Evolutionary conservation across 352 stramenopile species (phyloP).

Genomic region (Pythium grandisporangium): DNA sequence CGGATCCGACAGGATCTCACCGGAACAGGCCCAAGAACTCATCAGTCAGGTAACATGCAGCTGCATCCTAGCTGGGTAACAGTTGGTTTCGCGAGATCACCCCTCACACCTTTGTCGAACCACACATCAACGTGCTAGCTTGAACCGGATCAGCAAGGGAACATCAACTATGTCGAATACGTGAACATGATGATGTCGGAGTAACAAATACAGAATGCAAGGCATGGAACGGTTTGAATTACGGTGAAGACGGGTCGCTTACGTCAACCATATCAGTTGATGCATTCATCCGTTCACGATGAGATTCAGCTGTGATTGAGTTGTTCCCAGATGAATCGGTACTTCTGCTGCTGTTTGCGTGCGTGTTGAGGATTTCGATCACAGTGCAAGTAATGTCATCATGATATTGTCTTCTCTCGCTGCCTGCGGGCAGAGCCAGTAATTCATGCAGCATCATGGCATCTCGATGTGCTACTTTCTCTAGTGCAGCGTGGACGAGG

Average conservation of each 20-base stretch:
- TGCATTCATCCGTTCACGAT: too few relatives aligned
- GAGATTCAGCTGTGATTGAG: too few relatives aligned
- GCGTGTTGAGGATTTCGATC: conserved; percentile 57
- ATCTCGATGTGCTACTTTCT: conserved; percentile 63
- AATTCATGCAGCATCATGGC: conserved; percentile 64
- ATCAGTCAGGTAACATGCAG: conserved; percentile 62
- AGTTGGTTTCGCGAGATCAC: not conserved
- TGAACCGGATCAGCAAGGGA: conserved; percentile 85
- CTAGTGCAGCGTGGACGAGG: conserved; percentile 57
- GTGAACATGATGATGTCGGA: conserved; percentile 95
- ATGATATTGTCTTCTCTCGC: conserved; percentile 44
- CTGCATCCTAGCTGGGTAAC: not conserved
- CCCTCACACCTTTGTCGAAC: too few relatives aligned
- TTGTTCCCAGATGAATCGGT: too few relatives aligned
- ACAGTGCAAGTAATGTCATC: conserved; percentile 81
- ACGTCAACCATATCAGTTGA: too few relatives aligned
- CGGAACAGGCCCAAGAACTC: conserved; percentile 88
- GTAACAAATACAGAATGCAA: conserved; percentile 22
- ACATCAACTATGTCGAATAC: conserved; percentile 93
- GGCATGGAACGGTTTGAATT: too few relatives aligned
- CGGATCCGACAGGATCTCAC: conserved; percentile 83
- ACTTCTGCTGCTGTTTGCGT: too few relatives aligned
- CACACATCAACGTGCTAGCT: too few relatives aligned
- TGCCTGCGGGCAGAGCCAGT: conserved; percentile 36
- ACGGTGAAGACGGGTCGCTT: too few relatives aligned